A percentile compares a stretch with the other conserved stretches of the same genome.
Conservation (phyloP, 2,329 filamentous ascomycete species). For the Calonectria henricotiae region DNA sequence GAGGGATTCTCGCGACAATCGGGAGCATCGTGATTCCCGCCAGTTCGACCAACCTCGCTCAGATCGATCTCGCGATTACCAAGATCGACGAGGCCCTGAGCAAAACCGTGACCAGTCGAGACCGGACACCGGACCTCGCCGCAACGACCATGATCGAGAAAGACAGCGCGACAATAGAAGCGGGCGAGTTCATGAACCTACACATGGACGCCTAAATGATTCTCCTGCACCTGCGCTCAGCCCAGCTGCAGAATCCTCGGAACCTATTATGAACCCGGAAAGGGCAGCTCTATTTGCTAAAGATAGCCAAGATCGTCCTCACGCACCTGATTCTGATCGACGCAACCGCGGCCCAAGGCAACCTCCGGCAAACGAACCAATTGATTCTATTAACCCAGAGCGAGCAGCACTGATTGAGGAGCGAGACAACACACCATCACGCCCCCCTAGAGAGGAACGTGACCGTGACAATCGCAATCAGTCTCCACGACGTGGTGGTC, state of each 20-base stretch:
- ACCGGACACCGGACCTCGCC: conserved; percentile 57
- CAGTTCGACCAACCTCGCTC: conserved; percentile 61
- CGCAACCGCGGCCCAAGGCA: conserved; percentile 52
- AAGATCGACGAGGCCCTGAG: conserved; percentile 64
- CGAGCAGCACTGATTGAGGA: conserved; percentile 66
- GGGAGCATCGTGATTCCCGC: conserved; percentile 59
- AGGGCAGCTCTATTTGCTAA: conserved; percentile 67
- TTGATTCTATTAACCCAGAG: conserved; percentile 66
- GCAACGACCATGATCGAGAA: conserved; percentile 63
- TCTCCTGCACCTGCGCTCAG: conserved; percentile 53
- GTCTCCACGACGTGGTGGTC: conserved; percentile 66
- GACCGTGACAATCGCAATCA: conserved; percentile 62
- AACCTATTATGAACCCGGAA: conserved; percentile 71
- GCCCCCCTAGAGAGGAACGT: conserved; percentile 64
- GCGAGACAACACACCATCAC: conserved; percentile 56
- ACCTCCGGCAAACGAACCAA: conserved; percentile 49
- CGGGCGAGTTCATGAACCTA: conserved; percentile 49
- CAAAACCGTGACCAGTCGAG: conserved; percentile 49
- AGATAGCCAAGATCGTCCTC: conserved; percentile 52
- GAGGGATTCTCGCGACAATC: conserved; percentile 60
- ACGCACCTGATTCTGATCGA: conserved; percentile 55
- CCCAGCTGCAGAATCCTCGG: conserved; percentile 54
- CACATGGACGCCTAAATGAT: conserved; percentile 52
- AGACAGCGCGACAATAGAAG: conserved; percentile 56
- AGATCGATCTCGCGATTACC: conserved; percentile 62